These are phyloP conservation scores for Ascoidea asiatica DNA, from an alignment of 805 yeast genomes.

Conservation along the genomic window DNA sequence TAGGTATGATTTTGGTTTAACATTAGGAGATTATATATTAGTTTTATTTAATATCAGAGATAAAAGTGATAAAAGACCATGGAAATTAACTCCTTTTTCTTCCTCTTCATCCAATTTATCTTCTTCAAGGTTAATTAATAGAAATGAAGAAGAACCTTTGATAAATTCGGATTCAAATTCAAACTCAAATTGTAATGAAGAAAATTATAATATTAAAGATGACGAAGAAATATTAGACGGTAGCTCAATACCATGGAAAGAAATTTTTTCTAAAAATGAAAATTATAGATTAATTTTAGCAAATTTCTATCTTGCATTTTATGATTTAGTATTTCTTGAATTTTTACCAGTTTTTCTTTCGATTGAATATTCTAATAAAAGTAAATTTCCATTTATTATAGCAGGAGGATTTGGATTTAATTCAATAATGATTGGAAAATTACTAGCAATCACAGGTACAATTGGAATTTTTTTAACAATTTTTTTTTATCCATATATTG, in stretches of 20 bases:
- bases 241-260: slow-evolving; percentile 13
- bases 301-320: slow-evolving; percentile 31
- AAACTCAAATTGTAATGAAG: slow-evolving; percentile 7
- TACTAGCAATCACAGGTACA: slow-evolving; percentile 38
- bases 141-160: too few species aligned
- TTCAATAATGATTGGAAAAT: slow-evolving; percentile 32
- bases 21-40: slow-evolving; percentile 25
- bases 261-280: slow-evolving; percentile 21
- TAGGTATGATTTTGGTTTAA: slow-evolving; percentile 30
- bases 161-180: too few species aligned
- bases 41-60: slow-evolving; percentile 15
- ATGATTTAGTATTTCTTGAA: slow-evolving; percentile 35
- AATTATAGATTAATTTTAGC: slow-evolving; percentile 21
- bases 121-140: too few species aligned
- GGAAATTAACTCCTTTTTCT: slow-evolving; percentile 10
- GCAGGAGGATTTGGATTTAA: slow-evolving; percentile 39
- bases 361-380: slow-evolving; percentile 15
- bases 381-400: slow-evolving; percentile 31
- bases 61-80: slow-evolving; percentile 13
- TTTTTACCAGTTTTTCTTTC: slow-evolving; percentile 44
- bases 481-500: slow-evolving; percentile 37
- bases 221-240: slow-evolving; percentile 9
- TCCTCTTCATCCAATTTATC: slow-evolving; percentile 7
- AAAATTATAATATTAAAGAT: slow-evolving; percentile 10
- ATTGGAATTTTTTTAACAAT: slow-evolving; percentile 36